Base-by-base conservation (phyloP, 176 grass and related monocot species). In the Urochloa ruziziensis region DNA sequence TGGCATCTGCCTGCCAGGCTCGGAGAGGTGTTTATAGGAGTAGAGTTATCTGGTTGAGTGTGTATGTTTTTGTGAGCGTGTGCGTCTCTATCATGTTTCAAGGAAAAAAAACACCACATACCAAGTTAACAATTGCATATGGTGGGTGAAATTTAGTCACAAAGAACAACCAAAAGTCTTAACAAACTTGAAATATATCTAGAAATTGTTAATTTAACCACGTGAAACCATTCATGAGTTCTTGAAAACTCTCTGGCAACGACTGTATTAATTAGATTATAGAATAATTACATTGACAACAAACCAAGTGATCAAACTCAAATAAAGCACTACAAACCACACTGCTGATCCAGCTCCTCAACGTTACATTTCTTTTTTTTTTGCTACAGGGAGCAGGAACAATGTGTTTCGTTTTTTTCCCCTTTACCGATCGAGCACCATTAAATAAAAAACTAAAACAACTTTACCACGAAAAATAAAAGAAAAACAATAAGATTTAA, bases 281-380 rank as follows among this genome's bases (percentile, higher is more conserved):
- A 78, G 57, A 60, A 67, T 72, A 86, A 79, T 72, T 80, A 80
- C 67, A 80, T n/a, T 25, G 66, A 39, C 43, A 25, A 19, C 67
- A 66, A 62, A 73, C 24, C 43, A 80, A 12, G 44, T 10, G 27
- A 56, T 3, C 36, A 54, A 74, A 42, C 28, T 6, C 24, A n/a
- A n/a, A n/a, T 39, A 56, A 15, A 56, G 14, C 51, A 74, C 15
- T 81, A 46, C 13, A 80, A 25, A 73, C 39, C 46, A 65, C 35
- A 27, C 33, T 21, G n/a, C n/a, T n/a, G n/a, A 64, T 42, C 39
- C 1, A 48, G 14, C 1, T 48, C 14, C 43, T n/a, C n/a, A n/a
- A n/a, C n/a, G n/a, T n/a, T n/a, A n/a, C n/a, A n/a, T n/a, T n/a
- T 42, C 37, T 73, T 39, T 16, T 79, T 30, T 49, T 83, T 62